phyloP scores from a whole-genome alignment of 1,284 basidiomycete species.

The Thecaphora thlaspeos region DNA sequence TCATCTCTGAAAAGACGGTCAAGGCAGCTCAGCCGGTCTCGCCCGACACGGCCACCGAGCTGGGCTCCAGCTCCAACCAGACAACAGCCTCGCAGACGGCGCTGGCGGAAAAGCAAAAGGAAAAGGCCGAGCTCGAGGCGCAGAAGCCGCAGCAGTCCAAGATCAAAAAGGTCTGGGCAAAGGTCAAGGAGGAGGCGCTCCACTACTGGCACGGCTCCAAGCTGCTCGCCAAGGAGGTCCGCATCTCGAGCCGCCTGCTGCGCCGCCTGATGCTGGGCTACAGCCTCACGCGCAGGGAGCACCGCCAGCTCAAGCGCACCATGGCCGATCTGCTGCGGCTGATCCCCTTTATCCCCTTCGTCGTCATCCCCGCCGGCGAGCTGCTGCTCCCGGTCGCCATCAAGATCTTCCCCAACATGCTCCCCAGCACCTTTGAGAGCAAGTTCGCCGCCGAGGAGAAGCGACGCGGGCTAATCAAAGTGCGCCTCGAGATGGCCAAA shows the following conservation, averaged over 20 bases:
- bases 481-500: constrained; percentile 97
- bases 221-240: constrained; percentile 88
- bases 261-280: constrained; percentile 91
- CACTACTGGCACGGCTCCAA: constrained; percentile 99
- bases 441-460: constrained; percentile 86
- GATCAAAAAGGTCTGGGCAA: constrained; percentile 68
- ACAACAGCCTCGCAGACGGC: constrained; percentile 30
- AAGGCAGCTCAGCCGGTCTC: constrained; percentile 25
- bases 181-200: constrained; percentile 88
- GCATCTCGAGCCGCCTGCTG: constrained; percentile 82
- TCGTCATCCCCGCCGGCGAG: constrained; percentile 98
- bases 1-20: constrained; percentile 17
- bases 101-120: constrained; percentile 34
- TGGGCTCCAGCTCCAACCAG: constrained; percentile 40
- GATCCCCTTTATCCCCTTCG: constrained; percentile 90
- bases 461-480: constrained; percentile 88
- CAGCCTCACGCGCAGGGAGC: constrained; percentile 83
- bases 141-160: constrained; percentile 29
- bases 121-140: constrained; percentile 25
- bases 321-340: constrained; percentile 88
- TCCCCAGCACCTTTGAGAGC: constrained; percentile 97
- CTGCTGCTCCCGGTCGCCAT: constrained; percentile 92
- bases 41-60: constrained; percentile 28
- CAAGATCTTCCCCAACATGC: constrained; percentile 97
- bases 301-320: constrained; percentile 88